Percentiles rank a stretch among this genome's conserved stretches.
phyloP scores from a whole-genome alignment of 768 basidiomycete genomes.

The Leccinellum luteum region DNA sequence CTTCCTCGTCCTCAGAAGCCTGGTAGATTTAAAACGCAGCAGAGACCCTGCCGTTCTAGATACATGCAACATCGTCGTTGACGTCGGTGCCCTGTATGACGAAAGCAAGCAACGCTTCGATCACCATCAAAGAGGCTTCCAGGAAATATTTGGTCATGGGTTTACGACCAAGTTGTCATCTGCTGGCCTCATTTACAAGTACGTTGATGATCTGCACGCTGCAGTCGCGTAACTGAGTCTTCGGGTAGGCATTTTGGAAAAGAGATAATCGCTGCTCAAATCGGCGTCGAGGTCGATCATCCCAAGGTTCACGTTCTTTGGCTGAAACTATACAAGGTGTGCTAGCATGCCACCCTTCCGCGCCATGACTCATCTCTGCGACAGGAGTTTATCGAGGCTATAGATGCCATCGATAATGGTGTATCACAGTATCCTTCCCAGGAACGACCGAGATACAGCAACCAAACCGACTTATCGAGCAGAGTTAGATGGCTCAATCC shows the following conservation, averaged over 20 bases:
- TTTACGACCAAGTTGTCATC: constrained; percentile 88
- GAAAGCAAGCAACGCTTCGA: constrained; percentile 78
- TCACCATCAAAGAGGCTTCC: constrained; percentile 95
- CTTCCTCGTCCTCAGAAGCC: constrained; percentile 1
- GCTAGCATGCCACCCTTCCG: not conserved
- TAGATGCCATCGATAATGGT: constrained; percentile 96
- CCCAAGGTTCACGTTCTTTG: constrained; percentile 71
- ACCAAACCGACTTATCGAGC: constrained; percentile 78
- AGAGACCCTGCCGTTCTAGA: constrained; percentile 71
- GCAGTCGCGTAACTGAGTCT: constrained; percentile 1
- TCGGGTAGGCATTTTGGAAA: constrained; percentile 77
- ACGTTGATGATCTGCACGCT: constrained; percentile 22
- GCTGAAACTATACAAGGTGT: constrained; percentile 85
- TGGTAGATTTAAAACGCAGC: constrained; percentile 62
- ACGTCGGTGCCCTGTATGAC: constrained; percentile 93
- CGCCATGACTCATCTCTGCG: constrained; percentile 3
- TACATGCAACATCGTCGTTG: constrained; percentile 90
- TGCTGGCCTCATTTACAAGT: constrained; percentile 97
- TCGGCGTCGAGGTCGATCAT: constrained; percentile 51
- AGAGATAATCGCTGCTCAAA: constrained; percentile 70
- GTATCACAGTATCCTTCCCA: constrained; percentile 75
- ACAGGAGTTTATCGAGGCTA: constrained; percentile 90
- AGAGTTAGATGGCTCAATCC: constrained; percentile 87
- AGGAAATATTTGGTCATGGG: constrained; percentile 84
- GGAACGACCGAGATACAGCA: constrained; percentile 67